Percentiles rank a stretch among this genome's conserved stretches.
These are phyloP conservation scores for Coemansia reversa DNA, from an alignment of 192 early-diverging fungal genomes.

Conservation along the genomic window DNA sequence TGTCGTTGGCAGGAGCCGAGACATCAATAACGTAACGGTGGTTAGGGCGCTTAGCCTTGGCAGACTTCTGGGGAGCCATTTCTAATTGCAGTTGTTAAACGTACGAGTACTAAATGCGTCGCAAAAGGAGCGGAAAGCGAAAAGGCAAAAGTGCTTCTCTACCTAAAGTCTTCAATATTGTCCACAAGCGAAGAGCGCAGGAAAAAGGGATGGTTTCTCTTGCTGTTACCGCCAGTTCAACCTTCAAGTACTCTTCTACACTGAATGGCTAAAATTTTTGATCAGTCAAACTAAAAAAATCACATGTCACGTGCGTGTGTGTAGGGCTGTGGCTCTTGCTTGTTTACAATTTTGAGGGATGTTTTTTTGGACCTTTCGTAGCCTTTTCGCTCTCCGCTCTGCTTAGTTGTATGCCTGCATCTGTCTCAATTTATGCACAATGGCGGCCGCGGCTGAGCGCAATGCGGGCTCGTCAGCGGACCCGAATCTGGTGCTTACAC, in stretches of 20 bases:
- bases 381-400: not conserved
- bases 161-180: conserved; percentile 42
- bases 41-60: conserved; percentile 61
- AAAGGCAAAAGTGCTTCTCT: conserved; percentile 44
- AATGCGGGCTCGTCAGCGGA: conserved; percentile 25
- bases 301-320: conserved; percentile 5
- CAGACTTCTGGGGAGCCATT: conserved; percentile 50
- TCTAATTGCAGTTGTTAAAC: not conserved
- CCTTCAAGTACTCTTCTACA: not conserved
- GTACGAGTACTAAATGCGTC: conserved; percentile 10
- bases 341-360: not conserved
- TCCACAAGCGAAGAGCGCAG: conserved; percentile 36
- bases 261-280: conserved; percentile 10
- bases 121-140: conserved; percentile 9
- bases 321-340: conserved; percentile 8
- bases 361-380: not conserved
- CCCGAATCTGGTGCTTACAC: conserved; percentile 49
- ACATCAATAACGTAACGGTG: conserved; percentile 92
- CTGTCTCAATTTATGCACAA: not conserved
- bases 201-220: conserved; percentile 38
- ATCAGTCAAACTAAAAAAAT: not conserved
- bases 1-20: conserved; percentile 88
- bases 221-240: conserved; percentile 1
- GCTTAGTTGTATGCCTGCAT: not conserved
- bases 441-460: not conserved